Conservation (phyloP, 2,329 filamentous ascomycete species). For the Hypomyces rosellus region DNA sequence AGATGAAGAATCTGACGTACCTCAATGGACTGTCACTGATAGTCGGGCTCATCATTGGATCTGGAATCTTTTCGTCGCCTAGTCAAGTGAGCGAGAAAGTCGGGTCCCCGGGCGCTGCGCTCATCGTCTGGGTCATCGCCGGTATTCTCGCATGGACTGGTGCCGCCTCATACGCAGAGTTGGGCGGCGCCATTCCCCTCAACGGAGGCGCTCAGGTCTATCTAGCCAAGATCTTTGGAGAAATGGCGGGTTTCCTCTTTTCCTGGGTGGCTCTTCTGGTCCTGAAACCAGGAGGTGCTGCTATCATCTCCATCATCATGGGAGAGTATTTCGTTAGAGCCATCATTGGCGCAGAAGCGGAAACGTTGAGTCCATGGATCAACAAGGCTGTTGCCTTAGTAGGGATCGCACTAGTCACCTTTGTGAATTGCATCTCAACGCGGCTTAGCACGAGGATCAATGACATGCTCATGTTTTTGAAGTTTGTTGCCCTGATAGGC, state of each 20-base stretch:
- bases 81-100: constrained; percentile 88
- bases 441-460: constrained; percentile 80
- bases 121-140: constrained; percentile 88
- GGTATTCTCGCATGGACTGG: constrained; percentile 96
- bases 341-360: constrained; percentile 77
- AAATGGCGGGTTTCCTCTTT: constrained; percentile 87
- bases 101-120: constrained; percentile 80
- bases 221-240: constrained; percentile 91
- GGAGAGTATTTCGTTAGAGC: constrained; percentile 94
- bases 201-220: constrained; percentile 95
- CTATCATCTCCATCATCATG: constrained; percentile 96
- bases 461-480: constrained; percentile 93
- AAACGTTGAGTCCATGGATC: constrained; percentile 76
- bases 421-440: constrained; percentile 87
- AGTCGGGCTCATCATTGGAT: constrained; percentile 89
- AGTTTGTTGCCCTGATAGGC: constrained; percentile 82
- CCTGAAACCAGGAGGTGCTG: constrained; percentile 84
- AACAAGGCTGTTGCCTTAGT: constrained; percentile 80
- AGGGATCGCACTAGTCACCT: constrained; percentile 69
- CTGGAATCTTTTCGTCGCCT: constrained; percentile 91
- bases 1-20: constrained; percentile 92
- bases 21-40: constrained; percentile 88
- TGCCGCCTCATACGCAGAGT: constrained; percentile 87
- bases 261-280: constrained; percentile 95
- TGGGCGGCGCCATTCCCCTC: constrained; percentile 89